These are phyloP conservation scores for Geotrichum cucujoidarum DNA, from an alignment of 1,139 yeast species.

Conservation along the genomic window DNA sequence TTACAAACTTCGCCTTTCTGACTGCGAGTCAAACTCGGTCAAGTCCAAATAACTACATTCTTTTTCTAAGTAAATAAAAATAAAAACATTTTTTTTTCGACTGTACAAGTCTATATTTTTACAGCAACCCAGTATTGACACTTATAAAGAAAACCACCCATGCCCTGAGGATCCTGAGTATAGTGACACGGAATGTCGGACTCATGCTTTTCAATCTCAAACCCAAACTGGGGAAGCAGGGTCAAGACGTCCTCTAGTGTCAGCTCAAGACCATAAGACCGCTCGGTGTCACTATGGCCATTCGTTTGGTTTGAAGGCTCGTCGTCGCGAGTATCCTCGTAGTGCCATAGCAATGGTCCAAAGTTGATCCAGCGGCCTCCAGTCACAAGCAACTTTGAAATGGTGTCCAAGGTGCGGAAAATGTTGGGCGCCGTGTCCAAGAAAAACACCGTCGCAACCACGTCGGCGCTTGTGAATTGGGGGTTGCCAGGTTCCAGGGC, in stretches of 20 bases:
- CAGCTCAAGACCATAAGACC: conserved; percentile 56
- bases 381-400: conserved; percentile 47
- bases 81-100: too few species aligned
- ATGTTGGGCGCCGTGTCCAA: conserved; percentile 75
- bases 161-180: conserved; percentile 48
- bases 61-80: not conserved
- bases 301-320: conserved; percentile 3
- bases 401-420: conserved; percentile 60
- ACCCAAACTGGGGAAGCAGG: conserved; percentile 50
- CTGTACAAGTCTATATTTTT: conserved; percentile 17
- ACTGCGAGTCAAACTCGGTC: too few species aligned
- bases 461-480: conserved; percentile 45
- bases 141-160: conserved; percentile 57
- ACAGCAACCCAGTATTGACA: conserved; percentile 71
- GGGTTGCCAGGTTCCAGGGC: not conserved
- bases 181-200: conserved; percentile 49
- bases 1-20: not conserved
- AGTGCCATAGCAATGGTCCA: conserved; percentile 87
- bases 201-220: conserved; percentile 46
- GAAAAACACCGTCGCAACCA: conserved; percentile 68
- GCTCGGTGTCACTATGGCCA: conserved; percentile 32
- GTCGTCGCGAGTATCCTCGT: conserved; percentile 42
- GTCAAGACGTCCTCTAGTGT: conserved; percentile 54
- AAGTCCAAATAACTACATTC: too few species aligned
- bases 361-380: conserved; percentile 76